phyloP scores from a whole-genome alignment of 768 basidiomycete species.

The Gymnopilus junonius region DNA sequence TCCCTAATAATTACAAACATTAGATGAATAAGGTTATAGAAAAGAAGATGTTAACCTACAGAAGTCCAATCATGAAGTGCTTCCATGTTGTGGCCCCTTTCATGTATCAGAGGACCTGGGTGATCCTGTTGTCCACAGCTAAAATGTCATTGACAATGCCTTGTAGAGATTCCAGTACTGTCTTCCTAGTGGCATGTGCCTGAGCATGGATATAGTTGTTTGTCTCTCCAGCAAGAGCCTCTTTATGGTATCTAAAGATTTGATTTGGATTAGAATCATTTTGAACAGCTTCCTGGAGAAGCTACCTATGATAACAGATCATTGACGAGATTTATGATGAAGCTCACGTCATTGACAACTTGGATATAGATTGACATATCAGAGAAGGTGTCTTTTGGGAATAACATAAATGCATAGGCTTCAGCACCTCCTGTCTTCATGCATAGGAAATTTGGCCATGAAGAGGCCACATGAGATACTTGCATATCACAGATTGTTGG shows the following conservation, averaged over 20 bases:
- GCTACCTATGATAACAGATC: constrained; percentile 8
- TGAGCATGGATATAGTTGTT: constrained; percentile 7
- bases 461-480: neutral
- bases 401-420: constrained; percentile 1
- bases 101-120: neutral
- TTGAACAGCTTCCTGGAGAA: no score
- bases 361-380: constrained; percentile 3
- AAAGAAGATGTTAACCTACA: neutral
- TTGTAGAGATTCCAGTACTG: neutral
- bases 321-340: neutral
- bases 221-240: constrained; percentile 1
- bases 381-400: neutral
- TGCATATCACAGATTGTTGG: neutral
- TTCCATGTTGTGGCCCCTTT: neutral
- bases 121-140: neutral
- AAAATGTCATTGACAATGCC: neutral
- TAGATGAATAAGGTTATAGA: neutral
- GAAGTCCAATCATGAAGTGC: neutral
- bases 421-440: neutral
- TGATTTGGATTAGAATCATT: no score
- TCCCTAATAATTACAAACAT: neutral
- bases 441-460: constrained; percentile 8
- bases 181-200: neutral
- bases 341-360: neutral
- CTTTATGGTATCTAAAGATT: constrained; percentile 6